Conservation (phyloP, 148 eudicot genomes). For the Nepenthes mirabilis region DNA sequence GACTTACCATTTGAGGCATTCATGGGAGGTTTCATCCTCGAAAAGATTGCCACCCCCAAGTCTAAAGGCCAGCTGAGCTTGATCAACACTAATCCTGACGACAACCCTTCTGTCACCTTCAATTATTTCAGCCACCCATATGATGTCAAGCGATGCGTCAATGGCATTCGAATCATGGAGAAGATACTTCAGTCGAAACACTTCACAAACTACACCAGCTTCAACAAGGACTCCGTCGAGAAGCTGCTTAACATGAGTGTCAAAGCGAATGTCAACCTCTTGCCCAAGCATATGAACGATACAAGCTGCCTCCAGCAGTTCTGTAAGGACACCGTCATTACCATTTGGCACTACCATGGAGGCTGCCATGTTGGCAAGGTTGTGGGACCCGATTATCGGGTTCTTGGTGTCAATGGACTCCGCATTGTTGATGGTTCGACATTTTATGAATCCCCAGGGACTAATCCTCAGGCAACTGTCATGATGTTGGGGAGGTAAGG, state of each 20-base stretch:
- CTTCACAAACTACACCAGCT: constrained; percentile 31
- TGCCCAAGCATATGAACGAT: constrained; percentile 72
- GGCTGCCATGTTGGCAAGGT: constrained; percentile 90
- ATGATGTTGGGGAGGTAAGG: constrained; percentile 96
- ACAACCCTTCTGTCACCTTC: constrained; percentile 73
- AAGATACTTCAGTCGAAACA: constrained; percentile 35
- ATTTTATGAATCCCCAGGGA: constrained; percentile 66
- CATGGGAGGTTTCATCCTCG: constrained; percentile 76
- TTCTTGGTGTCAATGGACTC: constrained; percentile 49
- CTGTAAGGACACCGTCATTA: constrained; percentile 76
- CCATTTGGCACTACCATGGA: constrained; percentile 98
- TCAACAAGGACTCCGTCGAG: constrained; percentile 22
- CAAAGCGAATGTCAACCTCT: constrained; percentile 52
- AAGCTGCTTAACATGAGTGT: constrained; percentile 72
- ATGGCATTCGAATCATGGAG: constrained; percentile 49
- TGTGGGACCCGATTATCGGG: constrained; percentile 39
- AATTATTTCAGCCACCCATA: constrained; percentile 81
- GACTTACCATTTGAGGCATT: constrained; percentile 70
- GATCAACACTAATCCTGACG: constrained; percentile 34
- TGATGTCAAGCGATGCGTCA: constrained; percentile 51
- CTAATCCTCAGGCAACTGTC: constrained; percentile 97
- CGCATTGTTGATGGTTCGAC: constrained; percentile 85
- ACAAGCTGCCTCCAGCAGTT: constrained; percentile 58
- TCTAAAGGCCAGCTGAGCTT: constrained; percentile 60
- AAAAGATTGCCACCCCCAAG: constrained; percentile 53